Evolutionary conservation across 495 filamentous ascomycete genomes (phyloP).

Genomic region (Cetradonia linearis): DNA sequence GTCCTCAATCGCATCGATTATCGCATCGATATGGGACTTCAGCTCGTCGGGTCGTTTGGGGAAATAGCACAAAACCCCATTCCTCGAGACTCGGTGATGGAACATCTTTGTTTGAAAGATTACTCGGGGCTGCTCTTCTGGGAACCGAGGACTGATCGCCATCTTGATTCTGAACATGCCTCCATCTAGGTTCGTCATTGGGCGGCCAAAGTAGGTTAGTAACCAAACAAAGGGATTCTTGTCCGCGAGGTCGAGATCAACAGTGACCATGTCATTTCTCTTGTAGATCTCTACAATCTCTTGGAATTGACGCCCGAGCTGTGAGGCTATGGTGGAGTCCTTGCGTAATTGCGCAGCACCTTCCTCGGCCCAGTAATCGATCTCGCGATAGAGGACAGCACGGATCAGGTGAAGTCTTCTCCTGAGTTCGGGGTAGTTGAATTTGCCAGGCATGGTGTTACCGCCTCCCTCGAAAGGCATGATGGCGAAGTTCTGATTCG

Average conservation of each 20-base stretch:
- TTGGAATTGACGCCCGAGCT: constrained; percentile 72
- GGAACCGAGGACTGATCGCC: constrained; percentile 77
- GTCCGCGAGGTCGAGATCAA: constrained; percentile 65
- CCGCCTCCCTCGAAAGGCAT: constrained; percentile 78
- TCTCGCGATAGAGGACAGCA: constrained; percentile 60
- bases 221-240: constrained; percentile 45
- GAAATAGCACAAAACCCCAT: constrained; percentile 78
- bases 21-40: constrained; percentile 72
- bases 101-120: constrained; percentile 72
- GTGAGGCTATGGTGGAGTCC: constrained; percentile 66
- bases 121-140: constrained; percentile 81
- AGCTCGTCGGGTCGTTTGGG: constrained; percentile 64
- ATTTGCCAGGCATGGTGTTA: constrained; percentile 82
- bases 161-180: constrained; percentile 78
- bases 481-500: constrained; percentile 51
- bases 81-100: constrained; percentile 74
- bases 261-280: constrained; percentile 52
- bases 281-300: constrained; percentile 69
- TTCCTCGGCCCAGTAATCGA: constrained; percentile 56
- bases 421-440: constrained; percentile 70
- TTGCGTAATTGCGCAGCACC: constrained; percentile 53
- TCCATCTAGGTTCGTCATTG: constrained; percentile 89
- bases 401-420: constrained; percentile 55
- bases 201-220: constrained; percentile 76
- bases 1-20: constrained; percentile 76